phyloP scores from a whole-genome alignment of 495 filamentous ascomycete species.

The Tetracladium marchalianum region DNA sequence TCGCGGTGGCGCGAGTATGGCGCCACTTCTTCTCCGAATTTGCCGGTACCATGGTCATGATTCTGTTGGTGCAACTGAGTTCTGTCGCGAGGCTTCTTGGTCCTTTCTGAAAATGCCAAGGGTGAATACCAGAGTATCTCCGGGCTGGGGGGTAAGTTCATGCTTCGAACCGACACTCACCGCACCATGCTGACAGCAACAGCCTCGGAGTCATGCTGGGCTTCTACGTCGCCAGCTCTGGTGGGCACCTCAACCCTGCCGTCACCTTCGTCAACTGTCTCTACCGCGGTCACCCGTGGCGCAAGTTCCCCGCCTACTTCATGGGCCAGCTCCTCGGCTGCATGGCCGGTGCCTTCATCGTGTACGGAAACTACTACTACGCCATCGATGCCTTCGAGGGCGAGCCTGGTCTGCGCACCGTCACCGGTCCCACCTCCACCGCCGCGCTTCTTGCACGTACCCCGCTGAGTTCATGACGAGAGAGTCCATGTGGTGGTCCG shows the following conservation, averaged over 20 bases:
- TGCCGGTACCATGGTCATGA: conserved; percentile 50
- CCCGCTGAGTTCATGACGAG: conserved; percentile 50
- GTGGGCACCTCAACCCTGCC: conserved; percentile 56
- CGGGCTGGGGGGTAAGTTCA: conserved; percentile 39
- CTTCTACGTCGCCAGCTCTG: conserved; percentile 49
- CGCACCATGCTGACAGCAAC: conserved; percentile 6
- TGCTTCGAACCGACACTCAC: background rate
- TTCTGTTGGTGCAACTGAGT: conserved; percentile 36
- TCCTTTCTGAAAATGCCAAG: conserved; percentile 10
- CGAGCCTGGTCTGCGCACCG: conserved; percentile 10
- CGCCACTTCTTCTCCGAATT: conserved; percentile 59
- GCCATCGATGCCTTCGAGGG: conserved; percentile 46
- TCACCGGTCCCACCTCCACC: conserved; percentile 24
- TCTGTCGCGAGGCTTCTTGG: conserved; percentile 10
- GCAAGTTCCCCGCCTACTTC: conserved; percentile 43
- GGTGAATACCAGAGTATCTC: conserved; percentile 37
- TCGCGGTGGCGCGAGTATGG: too few species aligned
- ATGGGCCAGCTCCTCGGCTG: conserved; percentile 44
- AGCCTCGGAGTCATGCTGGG: conserved; percentile 53
- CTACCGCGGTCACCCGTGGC: conserved; percentile 52
- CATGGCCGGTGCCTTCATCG: conserved; percentile 41
- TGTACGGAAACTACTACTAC: conserved; percentile 47
- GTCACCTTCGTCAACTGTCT: conserved; percentile 54
- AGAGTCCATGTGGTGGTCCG: conserved; percentile 50
- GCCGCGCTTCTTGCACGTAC: conserved; percentile 61